Conservation (phyloP, 257 asterid genomes). For the Solanum dulcamara region DNA sequence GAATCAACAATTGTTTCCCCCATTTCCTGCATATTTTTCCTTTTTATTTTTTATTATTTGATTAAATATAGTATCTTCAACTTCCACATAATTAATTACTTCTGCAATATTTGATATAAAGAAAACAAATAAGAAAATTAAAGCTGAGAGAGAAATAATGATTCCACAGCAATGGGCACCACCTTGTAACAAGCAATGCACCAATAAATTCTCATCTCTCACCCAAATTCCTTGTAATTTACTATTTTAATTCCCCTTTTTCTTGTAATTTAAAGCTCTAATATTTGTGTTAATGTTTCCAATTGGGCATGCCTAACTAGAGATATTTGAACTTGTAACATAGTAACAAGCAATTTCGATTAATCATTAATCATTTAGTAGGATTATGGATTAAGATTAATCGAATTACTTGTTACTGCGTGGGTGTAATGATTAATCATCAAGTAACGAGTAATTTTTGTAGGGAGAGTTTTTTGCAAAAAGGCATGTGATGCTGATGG, state of each 20-base stretch:
- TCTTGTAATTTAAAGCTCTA: not conserved
- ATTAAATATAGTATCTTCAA: not conserved
- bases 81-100: not conserved
- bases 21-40: not conserved
- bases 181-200: slow-evolving; percentile 80
- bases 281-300: not conserved
- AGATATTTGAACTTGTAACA: not conserved
- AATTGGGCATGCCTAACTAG: not conserved
- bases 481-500: slow-evolving; percentile 87
- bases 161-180: slow-evolving; percentile 66
- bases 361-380: not conserved
- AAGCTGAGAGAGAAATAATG: slow-evolving; percentile 14
- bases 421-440: no score
- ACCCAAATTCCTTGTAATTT: slow-evolving; percentile 68
- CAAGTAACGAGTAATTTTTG: no score
- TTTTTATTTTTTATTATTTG: not conserved
- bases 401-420: no score
- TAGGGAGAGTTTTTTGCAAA: slow-evolving; percentile 93
- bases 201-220: slow-evolving; percentile 61
- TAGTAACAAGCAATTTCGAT: not conserved
- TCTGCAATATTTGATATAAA: not conserved
- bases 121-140: not conserved
- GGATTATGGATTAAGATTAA: not conserved
- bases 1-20: not conserved
- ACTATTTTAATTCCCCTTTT: not conserved